Conservation (phyloP, 306 rosid genomes). For the Lathyrus tuberosus region DNA sequence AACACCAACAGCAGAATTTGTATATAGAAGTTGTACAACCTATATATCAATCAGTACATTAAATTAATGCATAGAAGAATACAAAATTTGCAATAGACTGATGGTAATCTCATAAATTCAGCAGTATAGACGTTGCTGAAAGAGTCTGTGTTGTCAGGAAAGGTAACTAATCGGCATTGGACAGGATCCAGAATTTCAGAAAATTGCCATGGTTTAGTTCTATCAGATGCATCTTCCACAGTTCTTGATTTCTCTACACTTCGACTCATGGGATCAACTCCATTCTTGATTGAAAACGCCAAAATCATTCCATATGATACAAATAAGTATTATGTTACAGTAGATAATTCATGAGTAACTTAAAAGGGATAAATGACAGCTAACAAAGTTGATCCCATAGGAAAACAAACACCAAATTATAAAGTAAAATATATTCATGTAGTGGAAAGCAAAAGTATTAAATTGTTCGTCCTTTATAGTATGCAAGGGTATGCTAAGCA, state of each 20-base stretch:
- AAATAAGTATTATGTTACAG: too few species aligned
- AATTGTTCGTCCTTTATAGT: conserved; percentile 15
- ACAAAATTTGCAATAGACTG: conserved; percentile 9
- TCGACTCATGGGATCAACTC: conserved; percentile 64
- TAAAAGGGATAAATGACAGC: conserved; percentile 29
- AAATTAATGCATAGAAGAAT: too few species aligned
- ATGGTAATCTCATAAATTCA: conserved; percentile 24
- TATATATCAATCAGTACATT: too few species aligned
- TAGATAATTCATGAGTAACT: too few species aligned
- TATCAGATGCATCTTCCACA: conserved; percentile 64
- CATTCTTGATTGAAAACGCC: too few species aligned
- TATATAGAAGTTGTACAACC: too few species aligned
- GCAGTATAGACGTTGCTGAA: conserved; percentile 62
- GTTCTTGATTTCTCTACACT: conserved; percentile 64
- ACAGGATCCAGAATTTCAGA: conserved; percentile 73
- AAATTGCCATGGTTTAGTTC: conserved; percentile 78
- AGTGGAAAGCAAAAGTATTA: conserved; percentile 2
- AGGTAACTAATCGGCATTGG: conserved; percentile 68
- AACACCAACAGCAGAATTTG: too few species aligned
- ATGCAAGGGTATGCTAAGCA: conserved; percentile 15
- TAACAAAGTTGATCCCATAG: conserved; percentile 15
- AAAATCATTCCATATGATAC: too few species aligned
- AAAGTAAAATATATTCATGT: conserved; percentile 18
- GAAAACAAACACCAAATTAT: conserved; percentile 11
- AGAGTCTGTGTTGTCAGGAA: conserved; percentile 82